These are phyloP conservation scores for Dryadomyces quercivorus DNA, from an alignment of 2,329 filamentous ascomycete genomes.

Conservation along the genomic window DNA sequence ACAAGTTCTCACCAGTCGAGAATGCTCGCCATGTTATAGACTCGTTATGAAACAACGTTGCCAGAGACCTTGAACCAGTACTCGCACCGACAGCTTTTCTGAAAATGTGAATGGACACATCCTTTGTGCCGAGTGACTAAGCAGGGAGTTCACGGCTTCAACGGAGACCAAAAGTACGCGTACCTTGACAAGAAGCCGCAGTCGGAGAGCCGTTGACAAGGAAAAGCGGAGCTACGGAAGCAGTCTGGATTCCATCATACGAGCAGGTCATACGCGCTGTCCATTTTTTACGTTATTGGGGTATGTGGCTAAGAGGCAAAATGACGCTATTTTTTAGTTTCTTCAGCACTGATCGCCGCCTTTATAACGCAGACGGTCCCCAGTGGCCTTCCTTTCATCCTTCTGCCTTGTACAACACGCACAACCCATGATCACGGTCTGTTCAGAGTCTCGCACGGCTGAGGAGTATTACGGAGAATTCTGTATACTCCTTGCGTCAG, in stretches of 20 bases:
- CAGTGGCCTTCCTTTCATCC: neutral
- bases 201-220: too few species aligned
- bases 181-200: neutral
- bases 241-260: too few species aligned
- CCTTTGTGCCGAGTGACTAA: neutral
- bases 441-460: constrained; percentile 37
- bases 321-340: neutral
- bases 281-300: neutral
- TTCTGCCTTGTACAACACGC: neutral
- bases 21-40: too few species aligned
- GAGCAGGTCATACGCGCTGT: neutral
- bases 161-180: neutral
- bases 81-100: too few species aligned
- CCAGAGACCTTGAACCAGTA: too few species aligned
- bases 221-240: too few species aligned
- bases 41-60: too few species aligned
- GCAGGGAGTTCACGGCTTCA: neutral
- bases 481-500: constrained; percentile 56
- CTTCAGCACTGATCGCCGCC: neutral
- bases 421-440: constrained; percentile 22
- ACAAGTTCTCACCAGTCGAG: too few species aligned
- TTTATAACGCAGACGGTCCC: neutral
- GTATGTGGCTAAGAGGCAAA: neutral
- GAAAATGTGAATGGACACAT: neutral
- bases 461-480: constrained; percentile 48